These are phyloP conservation scores for Cordyceps sp. DNA, from an alignment of 2,329 filamentous ascomycete genomes.

Conservation along the genomic window DNA sequence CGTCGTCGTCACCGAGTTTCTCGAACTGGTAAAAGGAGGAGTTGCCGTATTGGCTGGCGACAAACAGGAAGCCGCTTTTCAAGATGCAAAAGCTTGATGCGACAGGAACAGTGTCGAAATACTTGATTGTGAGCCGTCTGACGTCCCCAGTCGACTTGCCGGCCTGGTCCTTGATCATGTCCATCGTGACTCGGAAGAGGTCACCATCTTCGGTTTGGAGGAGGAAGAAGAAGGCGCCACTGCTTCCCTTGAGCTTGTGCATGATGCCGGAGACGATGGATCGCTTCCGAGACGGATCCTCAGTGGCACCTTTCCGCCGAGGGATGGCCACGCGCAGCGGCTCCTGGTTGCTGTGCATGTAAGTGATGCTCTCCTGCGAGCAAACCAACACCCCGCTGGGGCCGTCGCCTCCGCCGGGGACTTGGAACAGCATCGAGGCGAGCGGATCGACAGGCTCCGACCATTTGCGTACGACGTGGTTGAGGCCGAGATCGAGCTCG, in stretches of 20 bases:
- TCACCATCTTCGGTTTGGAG: constrained; percentile 96
- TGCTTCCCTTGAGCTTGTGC: constrained; percentile 75
- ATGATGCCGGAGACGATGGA: constrained; percentile 83
- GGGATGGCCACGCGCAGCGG: constrained; percentile 82
- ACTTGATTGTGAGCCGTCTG: constrained; percentile 76
- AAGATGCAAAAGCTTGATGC: constrained; percentile 80
- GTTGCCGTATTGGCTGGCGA: constrained; percentile 83
- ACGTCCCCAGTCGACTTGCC: constrained; percentile 71
- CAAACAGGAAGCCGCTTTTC: constrained; percentile 89
- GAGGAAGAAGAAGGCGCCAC: constrained; percentile 89
- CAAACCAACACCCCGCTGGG: constrained; percentile 93
- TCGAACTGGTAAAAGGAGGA: constrained; percentile 95
- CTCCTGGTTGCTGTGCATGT: constrained; percentile 90
- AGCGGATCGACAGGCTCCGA: constrained; percentile 83
- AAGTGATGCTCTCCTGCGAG: constrained; percentile 85
- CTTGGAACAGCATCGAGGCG: constrained; percentile 81
- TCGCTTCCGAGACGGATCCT: constrained; percentile 83
- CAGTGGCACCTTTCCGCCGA: constrained; percentile 68
- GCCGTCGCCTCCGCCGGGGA: constrained; percentile 83
- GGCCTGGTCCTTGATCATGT: constrained; percentile 70
- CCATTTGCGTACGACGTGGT: constrained; percentile 96
- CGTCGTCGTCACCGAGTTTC: constrained; percentile 88
- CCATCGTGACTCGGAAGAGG: constrained; percentile 87
- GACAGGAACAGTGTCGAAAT: constrained; percentile 90
- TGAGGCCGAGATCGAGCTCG: constrained; percentile 88